Percentiles rank a stretch among this genome's conserved stretches.
phyloP scores from a whole-genome alignment of 768 basidiomycete genomes.

The Pleurotus djamor region DNA sequence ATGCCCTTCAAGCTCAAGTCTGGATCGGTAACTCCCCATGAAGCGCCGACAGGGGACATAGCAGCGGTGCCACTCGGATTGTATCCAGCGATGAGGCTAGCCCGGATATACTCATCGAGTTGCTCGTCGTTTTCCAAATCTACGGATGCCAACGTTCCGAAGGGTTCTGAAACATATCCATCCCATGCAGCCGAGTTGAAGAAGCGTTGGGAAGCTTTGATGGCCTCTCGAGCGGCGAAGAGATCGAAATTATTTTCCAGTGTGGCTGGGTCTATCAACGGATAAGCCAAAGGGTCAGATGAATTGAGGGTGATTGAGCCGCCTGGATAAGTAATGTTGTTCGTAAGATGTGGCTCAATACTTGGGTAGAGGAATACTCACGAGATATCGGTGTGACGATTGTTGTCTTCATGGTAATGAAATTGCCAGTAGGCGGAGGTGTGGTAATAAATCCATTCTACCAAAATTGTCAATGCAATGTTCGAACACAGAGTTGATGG shows the following conservation, averaged over 20 bases:
- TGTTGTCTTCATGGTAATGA: constrained; percentile 10
- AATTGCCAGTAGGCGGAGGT: constrained; percentile 14
- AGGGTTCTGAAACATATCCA: constrained; percentile 19
- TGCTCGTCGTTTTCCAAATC: constrained; percentile 22
- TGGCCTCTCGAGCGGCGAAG: constrained; percentile 20
- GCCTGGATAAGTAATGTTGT: constrained; percentile 10
- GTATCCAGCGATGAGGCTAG: constrained; percentile 10
- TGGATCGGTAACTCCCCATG: constrained; percentile 29
- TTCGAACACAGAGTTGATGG: not conserved
- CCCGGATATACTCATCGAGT: constrained; percentile 19
- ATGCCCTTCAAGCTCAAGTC: constrained; percentile 30
- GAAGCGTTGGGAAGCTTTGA: constrained; percentile 21
- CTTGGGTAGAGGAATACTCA: not conserved
- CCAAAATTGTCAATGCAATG: not conserved
- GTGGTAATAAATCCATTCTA: constrained; percentile 11
- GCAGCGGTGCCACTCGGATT: constrained; percentile 26
- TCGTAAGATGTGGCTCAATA: not conserved
- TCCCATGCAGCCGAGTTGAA: constrained; percentile 23
- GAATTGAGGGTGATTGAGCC: constrained; percentile 23
- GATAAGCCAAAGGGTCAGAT: constrained; percentile 20
- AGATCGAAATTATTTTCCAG: constrained; percentile 19
- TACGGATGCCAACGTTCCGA: constrained; percentile 12
- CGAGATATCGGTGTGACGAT: constrained; percentile 24
- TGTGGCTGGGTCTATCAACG: constrained; percentile 22
- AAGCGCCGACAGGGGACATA: constrained; percentile 25